Conservation (phyloP, 208 protist species). For the Trypanosoma boissoni region DNA sequence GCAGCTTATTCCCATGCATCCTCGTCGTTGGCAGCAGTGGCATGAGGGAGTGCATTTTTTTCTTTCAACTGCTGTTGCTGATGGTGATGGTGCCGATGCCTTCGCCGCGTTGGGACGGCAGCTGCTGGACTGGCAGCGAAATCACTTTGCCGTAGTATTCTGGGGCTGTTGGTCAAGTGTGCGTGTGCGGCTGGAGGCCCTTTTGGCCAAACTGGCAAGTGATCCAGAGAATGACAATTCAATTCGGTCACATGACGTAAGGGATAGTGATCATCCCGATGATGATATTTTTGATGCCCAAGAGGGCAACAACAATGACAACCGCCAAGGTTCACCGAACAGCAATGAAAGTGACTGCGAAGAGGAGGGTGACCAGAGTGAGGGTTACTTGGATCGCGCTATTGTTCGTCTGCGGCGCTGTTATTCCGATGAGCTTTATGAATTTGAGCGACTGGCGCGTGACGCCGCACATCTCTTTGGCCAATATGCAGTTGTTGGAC, state of each 20-base stretch:
- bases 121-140: constrained; percentile 1
- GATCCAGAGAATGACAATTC: too few species aligned
- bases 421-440: constrained; percentile 32
- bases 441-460: constrained; percentile 37
- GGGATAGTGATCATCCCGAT: neutral
- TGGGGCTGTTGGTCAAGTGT: constrained; percentile 25
- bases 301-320: neutral
- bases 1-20: constrained; percentile 27
- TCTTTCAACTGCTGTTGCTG: neutral
- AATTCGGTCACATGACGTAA: too few species aligned
- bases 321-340: neutral
- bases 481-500: constrained; percentile 38
- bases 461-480: constrained; percentile 51
- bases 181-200: constrained; percentile 13
- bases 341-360: neutral
- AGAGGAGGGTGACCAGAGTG: neutral
- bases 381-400: constrained; percentile 6
- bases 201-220: too few species aligned
- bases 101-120: neutral
- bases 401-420: constrained; percentile 12
- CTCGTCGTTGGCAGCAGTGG: constrained; percentile 35
- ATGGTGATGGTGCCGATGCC: neutral
- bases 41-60: constrained; percentile 23
- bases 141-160: constrained; percentile 23
- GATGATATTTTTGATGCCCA: neutral